Evolutionary conservation across 257 asterid genomes (phyloP).

Genomic region (Ajuga chamaepitys): DNA sequence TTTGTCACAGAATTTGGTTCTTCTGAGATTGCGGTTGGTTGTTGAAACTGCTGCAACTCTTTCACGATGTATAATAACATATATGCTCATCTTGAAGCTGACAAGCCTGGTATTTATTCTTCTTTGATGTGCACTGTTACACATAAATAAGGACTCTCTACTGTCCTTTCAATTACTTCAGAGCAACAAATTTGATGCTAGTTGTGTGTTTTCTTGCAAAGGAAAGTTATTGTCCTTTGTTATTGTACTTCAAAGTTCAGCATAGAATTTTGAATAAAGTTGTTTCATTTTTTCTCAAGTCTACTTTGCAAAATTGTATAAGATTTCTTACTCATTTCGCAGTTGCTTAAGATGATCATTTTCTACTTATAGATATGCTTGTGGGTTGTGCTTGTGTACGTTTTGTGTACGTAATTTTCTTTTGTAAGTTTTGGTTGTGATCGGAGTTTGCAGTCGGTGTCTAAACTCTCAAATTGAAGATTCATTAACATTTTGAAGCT

Average conservation of each 20-base stretch:
- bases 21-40: constrained; percentile 75
- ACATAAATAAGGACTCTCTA: background rate
- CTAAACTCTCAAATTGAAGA: background rate
- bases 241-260: constrained; percentile 1
- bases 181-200: background rate
- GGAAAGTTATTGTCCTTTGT: background rate
- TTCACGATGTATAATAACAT: constrained; percentile 68
- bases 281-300: background rate
- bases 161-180: background rate
- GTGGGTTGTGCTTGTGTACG: background rate
- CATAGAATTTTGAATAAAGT: background rate
- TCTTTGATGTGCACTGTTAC: background rate
- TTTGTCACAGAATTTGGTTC: constrained; percentile 78
- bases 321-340: background rate
- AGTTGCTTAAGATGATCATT: background rate
- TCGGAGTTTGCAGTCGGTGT: background rate
- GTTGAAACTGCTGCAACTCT: constrained; percentile 80
- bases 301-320: background rate
- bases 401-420: background rate
- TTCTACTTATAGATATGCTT: constrained; percentile 1
- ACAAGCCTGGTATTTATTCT: constrained; percentile 43
- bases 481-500: background rate
- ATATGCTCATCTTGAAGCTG: constrained; percentile 64
- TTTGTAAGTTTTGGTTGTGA: background rate
- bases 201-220: background rate